Evolutionary conservation across 83 land plant genomes (phyloP).

Genomic region (Picea engelmannii): DNA sequence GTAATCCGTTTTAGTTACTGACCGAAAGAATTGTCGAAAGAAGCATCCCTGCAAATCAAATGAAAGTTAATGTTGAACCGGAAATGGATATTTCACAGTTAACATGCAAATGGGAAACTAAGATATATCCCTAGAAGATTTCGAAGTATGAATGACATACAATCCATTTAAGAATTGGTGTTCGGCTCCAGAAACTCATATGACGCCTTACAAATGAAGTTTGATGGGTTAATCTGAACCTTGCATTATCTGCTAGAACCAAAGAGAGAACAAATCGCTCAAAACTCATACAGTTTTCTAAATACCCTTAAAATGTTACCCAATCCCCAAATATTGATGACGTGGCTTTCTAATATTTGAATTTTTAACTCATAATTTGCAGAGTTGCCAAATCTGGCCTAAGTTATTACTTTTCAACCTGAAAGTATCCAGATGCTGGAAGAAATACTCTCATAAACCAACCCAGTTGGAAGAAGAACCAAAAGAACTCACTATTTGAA

Average conservation of each 20-base stretch:
- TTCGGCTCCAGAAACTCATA: background rate
- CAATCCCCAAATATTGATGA: conserved; percentile 9
- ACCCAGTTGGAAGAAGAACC: background rate
- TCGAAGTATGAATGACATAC: background rate
- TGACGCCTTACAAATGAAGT: background rate
- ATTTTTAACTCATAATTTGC: conserved; percentile 15
- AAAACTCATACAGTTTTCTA: background rate
- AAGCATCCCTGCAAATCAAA: conserved; percentile 32
- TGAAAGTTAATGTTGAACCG: background rate
- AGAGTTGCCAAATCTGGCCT: background rate
- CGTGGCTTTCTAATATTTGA: background rate
- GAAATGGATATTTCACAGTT: conserved; percentile 21
- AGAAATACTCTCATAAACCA: background rate
- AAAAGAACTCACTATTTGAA: background rate
- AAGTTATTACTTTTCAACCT: no score
- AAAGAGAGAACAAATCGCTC: background rate
- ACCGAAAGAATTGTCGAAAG: conserved; percentile 28
- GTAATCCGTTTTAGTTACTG: conserved; percentile 45
- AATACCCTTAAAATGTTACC: background rate
- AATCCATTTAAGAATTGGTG: background rate
- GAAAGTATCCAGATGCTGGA: no score
- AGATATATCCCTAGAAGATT: no score
- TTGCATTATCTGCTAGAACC: background rate
- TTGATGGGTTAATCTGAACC: background rate
- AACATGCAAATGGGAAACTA: no score